phyloP scores from a whole-genome alignment of 2,329 filamentous ascomycete species.

The Cercospora sp. region DNA sequence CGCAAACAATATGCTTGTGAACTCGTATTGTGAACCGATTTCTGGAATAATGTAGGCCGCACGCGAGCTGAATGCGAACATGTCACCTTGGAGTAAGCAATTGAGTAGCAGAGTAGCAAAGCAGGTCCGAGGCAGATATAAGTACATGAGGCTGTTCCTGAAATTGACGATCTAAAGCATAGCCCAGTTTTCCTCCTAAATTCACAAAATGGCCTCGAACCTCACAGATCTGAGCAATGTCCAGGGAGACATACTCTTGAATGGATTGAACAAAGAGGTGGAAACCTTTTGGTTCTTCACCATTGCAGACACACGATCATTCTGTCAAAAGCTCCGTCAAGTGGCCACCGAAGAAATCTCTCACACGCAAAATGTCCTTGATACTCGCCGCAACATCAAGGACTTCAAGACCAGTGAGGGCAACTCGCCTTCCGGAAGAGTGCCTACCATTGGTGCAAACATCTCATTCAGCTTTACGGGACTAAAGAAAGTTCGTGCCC shows the following conservation, averaged over 20 bases:
- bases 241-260: conserved; percentile 35
- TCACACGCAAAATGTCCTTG: conserved; percentile 24
- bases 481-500: conserved; percentile 28
- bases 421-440: conserved; percentile 14
- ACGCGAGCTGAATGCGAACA: background rate
- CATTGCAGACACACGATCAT: conserved; percentile 27
- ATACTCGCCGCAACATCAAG: conserved; percentile 28
- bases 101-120: background rate
- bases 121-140: background rate
- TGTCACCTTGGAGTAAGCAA: background rate
- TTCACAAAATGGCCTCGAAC: conserved; percentile 15
- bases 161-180: background rate
- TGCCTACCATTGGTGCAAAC: conserved; percentile 30
- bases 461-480: conserved; percentile 35
- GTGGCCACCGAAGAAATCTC: conserved; percentile 29
- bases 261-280: conserved; percentile 31
- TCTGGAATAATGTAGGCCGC: background rate
- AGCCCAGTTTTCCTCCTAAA: background rate
- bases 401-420: conserved; percentile 22
- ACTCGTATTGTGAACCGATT: background rate
- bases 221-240: conserved; percentile 28
- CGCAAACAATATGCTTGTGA: background rate
- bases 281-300: conserved; percentile 36
- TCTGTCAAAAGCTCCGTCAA: conserved; percentile 26
- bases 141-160: background rate